phyloP scores from a whole-genome alignment of 2,329 filamentous ascomycete species.

The Lasiodiplodia sp. region DNA sequence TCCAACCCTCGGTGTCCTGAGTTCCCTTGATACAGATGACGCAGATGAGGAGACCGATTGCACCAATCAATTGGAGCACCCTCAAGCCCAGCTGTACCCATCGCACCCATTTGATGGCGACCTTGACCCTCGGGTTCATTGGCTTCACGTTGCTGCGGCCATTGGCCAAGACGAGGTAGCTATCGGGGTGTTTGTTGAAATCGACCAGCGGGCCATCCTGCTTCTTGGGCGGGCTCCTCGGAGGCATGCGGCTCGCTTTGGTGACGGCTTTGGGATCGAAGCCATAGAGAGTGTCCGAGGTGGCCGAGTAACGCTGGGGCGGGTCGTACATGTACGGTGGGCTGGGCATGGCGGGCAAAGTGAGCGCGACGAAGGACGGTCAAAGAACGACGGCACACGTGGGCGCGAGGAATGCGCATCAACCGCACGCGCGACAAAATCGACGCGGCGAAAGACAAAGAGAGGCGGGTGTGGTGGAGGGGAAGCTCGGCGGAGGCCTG shows the following conservation, averaged over 20 bases:
- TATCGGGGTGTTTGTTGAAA: conserved; percentile 86
- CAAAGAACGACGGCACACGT: not conserved
- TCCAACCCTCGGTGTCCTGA: conserved; percentile 71
- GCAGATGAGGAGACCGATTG: conserved; percentile 74
- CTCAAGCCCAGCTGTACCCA: conserved; percentile 74
- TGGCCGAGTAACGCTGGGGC: conserved; percentile 58
- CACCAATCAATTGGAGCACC: conserved; percentile 70
- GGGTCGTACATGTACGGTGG: conserved; percentile 79
- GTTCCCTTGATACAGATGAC: conserved; percentile 79
- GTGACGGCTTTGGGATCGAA: conserved; percentile 91
- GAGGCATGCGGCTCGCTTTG: conserved; percentile 75
- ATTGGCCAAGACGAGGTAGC: conserved; percentile 70
- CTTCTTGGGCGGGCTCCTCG: conserved; percentile 61
- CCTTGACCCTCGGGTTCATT: conserved; percentile 75
- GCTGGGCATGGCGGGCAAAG: conserved; percentile 51
- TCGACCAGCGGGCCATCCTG: conserved; percentile 77
- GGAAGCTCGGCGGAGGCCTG: not conserved
- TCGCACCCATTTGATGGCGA: conserved; percentile 73
- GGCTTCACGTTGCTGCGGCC: conserved; percentile 67
- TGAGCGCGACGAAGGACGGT: conserved; percentile 40
- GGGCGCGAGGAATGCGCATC: conserved; percentile 11
- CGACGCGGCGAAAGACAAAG: conserved; percentile 9
- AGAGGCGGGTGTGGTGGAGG: not conserved
- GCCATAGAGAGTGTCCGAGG: conserved; percentile 57
- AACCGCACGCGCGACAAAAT: not conserved